Conservation (phyloP, 495 filamentous ascomycete species). For the Lepraria neglecta region DNA sequence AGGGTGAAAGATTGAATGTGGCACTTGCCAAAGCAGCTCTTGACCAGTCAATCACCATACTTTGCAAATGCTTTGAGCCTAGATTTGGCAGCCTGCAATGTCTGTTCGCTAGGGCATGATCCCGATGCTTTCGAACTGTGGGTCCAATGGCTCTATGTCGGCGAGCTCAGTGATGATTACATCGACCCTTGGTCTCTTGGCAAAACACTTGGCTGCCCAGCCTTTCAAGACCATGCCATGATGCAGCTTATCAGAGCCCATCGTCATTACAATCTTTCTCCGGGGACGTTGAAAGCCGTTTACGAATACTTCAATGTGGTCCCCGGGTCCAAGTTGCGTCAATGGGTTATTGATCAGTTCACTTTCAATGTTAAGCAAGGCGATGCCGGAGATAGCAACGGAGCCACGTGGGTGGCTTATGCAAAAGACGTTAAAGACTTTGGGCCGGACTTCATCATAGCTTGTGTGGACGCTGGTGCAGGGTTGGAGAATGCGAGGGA, state of each 20-base stretch:
- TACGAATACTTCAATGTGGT: accelerated
- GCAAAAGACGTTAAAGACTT: not conserved
- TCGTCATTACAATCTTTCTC: not conserved
- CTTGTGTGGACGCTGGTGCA: not conserved
- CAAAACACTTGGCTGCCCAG: not conserved
- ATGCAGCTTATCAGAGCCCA: not conserved
- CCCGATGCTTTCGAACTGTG: not conserved
- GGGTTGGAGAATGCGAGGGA: not conserved
- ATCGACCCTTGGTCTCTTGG: not conserved
- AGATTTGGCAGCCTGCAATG: too few species aligned
- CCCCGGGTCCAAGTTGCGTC: not conserved
- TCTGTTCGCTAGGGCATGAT: too few species aligned
- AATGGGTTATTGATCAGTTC: constrained; percentile 1
- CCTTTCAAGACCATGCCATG: not conserved
- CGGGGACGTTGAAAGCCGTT: not conserved
- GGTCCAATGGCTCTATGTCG: not conserved
- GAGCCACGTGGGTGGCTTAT: not conserved
- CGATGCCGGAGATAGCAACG: not conserved
- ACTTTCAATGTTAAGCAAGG: not conserved
- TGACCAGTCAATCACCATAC: not conserved
- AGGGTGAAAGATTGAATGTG: not conserved
- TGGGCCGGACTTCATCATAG: not conserved
- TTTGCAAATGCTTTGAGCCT: not conserved
- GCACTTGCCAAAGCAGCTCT: not conserved
- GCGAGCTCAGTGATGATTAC: not conserved